These are phyloP conservation scores for Adansonia rubrostipa DNA, from an alignment of 441 rosid species.

Conservation along the genomic window DNA sequence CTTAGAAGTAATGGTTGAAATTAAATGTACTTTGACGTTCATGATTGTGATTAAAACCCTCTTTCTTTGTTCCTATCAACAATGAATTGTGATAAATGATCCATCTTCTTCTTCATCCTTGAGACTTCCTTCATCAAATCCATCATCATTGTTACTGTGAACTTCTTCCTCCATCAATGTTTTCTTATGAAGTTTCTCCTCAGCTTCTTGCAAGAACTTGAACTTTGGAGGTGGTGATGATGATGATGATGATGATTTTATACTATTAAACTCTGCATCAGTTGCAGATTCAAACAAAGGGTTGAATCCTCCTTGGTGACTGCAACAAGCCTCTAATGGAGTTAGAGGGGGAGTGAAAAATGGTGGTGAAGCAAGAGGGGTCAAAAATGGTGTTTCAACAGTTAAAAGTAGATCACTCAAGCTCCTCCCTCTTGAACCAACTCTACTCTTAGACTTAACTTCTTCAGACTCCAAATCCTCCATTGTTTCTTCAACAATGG, in stretches of 20 bases:
- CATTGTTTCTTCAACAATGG: conserved; percentile 84
- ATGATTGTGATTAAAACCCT: conserved; percentile 28
- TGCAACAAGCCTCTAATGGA: conserved; percentile 45
- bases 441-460: conserved; percentile 53
- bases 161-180: conserved; percentile 43
- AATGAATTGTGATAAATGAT: conserved; percentile 50
- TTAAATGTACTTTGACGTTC: conserved; percentile 34
- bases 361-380: conserved; percentile 88
- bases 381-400: conserved; percentile 79
- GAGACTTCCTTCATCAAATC: conserved; percentile 26
- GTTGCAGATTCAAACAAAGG: conserved; percentile 58
- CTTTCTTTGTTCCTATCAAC: conserved; percentile 50
- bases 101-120: conserved; percentile 63
- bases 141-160: conserved; percentile 18
- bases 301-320: conserved; percentile 40
- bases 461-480: conserved; percentile 91
- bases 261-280: conserved; percentile 76
- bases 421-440: conserved; percentile 63
- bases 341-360: conserved; percentile 88
- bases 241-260: conserved; percentile 40
- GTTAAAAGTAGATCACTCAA: conserved; percentile 69
- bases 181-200: conserved; percentile 69
- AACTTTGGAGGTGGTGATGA: conserved; percentile 77
- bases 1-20: conserved; percentile 15
- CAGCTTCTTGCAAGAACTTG: conserved; percentile 92